A percentile compares a stretch with the other conserved stretches of the same genome.
Conservation (phyloP, 805 yeast genomes). For the Sugiyamaella mastotermitis region DNA sequence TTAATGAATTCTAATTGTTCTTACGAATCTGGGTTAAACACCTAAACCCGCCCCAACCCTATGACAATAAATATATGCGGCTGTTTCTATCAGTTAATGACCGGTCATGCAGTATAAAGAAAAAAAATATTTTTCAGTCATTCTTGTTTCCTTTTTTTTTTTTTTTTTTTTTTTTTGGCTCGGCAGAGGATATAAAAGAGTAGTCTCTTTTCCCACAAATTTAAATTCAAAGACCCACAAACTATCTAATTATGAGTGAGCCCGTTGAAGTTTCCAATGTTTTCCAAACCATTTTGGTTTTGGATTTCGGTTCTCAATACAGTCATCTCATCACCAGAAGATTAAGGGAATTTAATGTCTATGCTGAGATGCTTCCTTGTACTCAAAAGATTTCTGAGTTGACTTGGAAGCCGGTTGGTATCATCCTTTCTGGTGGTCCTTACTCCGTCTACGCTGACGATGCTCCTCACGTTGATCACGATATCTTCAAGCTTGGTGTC, state of each 20-base stretch:
- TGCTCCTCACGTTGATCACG: constrained; percentile 97
- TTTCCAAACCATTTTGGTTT: constrained; percentile 93
- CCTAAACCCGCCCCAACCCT: no score
- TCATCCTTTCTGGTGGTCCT: constrained; percentile 94
- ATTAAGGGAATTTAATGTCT: constrained; percentile 94
- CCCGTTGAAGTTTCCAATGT: constrained; percentile 66
- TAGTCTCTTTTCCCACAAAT: constrained; percentile 1
- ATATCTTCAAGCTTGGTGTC: constrained; percentile 79
- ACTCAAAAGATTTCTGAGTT: constrained; percentile 93
- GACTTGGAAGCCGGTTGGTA: constrained; percentile 93
- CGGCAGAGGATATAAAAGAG: constrained; percentile 3
- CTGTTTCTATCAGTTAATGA: no score
- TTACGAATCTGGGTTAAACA: no score
- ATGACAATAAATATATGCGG: no score
- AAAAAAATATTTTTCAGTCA: no score
- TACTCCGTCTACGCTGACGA: constrained; percentile 94
- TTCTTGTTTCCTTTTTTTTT: constrained; percentile 1
- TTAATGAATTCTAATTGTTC: no score
- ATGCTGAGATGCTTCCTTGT: constrained; percentile 99
- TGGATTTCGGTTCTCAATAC: constrained; percentile 98
- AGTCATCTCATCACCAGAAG: constrained; percentile 96
- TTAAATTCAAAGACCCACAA: constrained; percentile 2
- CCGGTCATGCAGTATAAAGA: no score
- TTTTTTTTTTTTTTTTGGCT: constrained; percentile 11
- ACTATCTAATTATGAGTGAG: no score